Base-by-base conservation (phyloP, 2,329 filamentous ascomycete genomes). In the Botrytis aclada region DNA sequence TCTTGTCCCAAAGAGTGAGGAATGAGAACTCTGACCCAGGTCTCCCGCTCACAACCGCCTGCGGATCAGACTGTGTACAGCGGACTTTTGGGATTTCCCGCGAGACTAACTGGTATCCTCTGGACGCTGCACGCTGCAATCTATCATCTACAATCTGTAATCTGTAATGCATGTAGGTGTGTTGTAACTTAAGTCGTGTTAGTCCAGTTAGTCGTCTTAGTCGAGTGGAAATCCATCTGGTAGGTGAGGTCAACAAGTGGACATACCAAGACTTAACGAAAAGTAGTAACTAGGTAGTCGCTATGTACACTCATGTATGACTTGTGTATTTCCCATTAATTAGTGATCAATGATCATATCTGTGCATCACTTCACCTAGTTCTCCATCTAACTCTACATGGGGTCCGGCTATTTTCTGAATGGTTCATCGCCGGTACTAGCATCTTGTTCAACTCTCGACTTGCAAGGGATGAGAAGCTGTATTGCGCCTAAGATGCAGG, bases 361-460 rank as follows among this genome's bases (percentile, higher is more conserved):
- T 67, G 65, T 56, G 65, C 65, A 69, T 69, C 45, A 39, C 45
- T 16, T 45, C n/a, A 8, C 51, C 9, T 29, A 56, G n/a, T 18
- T 56, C 51, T 29, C 51, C n/a, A 29, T 8, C 22, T 37, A 32
- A 60, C 56, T 54, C 60, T 29, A 56, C 64, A 67, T 56, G 63
- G 65, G 34, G 18, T 25, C 18, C 65, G 65, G 65, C 65, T 56
- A 22, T 56, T 41, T 34, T 58, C 18, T 56, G 10, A 56, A 56
- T 69, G 65, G 65, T 69, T 69, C 51, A 69, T 69, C 65, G 65
- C n/a, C 65, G 65, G 51, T 58, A 32, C 47, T 41, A 67, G 65
- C n/a, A 56, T 32, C 37, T 41, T 54, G 25, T n/a, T 22, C 47
- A 56, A 22, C n/a, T 41, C 60, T 56, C 51, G 0, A 56, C n/a